Evolutionary conservation across 2,329 filamentous ascomycete genomes (phyloP).

Genomic region (Tympanopsis confertula): DNA sequence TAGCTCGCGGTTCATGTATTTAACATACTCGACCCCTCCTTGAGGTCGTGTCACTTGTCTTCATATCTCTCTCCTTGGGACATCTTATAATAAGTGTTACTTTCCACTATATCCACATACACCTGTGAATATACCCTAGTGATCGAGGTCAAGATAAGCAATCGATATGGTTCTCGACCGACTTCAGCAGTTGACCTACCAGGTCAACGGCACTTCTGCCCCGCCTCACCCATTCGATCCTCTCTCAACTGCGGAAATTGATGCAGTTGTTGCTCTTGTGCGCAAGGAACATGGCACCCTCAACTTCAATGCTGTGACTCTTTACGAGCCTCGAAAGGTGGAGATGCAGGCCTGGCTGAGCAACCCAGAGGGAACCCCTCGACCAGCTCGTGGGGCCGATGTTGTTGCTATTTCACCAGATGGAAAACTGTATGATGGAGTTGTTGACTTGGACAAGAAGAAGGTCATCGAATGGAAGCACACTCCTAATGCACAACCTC

Average conservation of each 20-base stretch:
- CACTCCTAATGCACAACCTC: constrained; percentile 67
- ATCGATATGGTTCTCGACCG: constrained; percentile 1
- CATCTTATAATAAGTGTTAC: too few relatives aligned
- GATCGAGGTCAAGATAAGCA: too few relatives aligned
- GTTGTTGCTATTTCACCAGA: constrained; percentile 70
- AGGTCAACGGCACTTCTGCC: constrained; percentile 5
- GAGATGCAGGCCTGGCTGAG: constrained; percentile 73
- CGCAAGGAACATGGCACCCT: constrained; percentile 59
- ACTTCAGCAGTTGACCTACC: neutral
- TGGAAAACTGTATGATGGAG: constrained; percentile 71
- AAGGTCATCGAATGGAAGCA: constrained; percentile 66
- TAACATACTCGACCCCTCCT: too few relatives aligned
- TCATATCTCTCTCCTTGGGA: too few relatives aligned
- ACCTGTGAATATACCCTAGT: too few relatives aligned
- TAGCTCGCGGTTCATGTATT: too few relatives aligned
- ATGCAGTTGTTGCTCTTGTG: constrained; percentile 55
- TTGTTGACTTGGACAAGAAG: constrained; percentile 59
- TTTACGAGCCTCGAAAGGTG: constrained; percentile 75
- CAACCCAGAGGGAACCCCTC: constrained; percentile 43
- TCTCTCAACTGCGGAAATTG: constrained; percentile 62
- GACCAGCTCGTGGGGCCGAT: constrained; percentile 66
- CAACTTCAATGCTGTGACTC: constrained; percentile 75
- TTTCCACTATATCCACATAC: too few relatives aligned
- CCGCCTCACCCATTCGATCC: constrained; percentile 68
- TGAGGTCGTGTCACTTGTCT: too few relatives aligned